These are phyloP conservation scores for Sindora glabra DNA, from an alignment of 306 rosid species.

Conservation along the genomic window DNA sequence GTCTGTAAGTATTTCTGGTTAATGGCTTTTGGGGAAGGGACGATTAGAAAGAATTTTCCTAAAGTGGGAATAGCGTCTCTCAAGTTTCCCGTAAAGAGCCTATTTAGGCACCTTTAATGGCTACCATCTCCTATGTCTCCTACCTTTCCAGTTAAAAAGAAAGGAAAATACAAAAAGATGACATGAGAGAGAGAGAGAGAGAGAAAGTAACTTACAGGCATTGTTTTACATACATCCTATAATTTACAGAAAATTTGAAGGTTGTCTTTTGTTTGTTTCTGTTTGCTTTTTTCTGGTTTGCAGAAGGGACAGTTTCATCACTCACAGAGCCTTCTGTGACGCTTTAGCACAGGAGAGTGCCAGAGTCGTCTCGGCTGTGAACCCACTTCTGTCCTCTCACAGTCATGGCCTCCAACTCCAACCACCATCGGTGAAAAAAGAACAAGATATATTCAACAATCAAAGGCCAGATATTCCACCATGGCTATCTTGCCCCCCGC, in stretches of 20 bases:
- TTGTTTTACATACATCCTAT: background rate
- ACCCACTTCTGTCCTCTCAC: too few relatives aligned
- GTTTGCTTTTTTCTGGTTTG: slow-evolving; percentile 8
- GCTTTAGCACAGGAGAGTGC: too few relatives aligned
- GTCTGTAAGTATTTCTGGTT: too few relatives aligned
- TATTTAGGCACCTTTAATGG: background rate
- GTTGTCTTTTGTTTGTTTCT: slow-evolving; percentile 17
- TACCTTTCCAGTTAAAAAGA: slow-evolving; percentile 2
- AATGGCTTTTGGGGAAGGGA: background rate
- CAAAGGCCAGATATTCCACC: too few relatives aligned
- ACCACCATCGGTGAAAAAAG: too few relatives aligned
- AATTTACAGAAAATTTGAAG: background rate
- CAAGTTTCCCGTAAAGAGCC: slow-evolving; percentile 5
- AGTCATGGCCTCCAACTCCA: too few relatives aligned
- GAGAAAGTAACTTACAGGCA: background rate
- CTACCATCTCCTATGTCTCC: background rate
- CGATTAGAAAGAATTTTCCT: background rate
- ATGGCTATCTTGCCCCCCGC: slow-evolving; percentile 20
- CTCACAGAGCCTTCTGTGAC: too few relatives aligned
- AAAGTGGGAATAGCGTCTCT: background rate
- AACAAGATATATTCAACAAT: too few relatives aligned
- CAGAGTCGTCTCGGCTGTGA: too few relatives aligned
- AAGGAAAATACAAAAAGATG: slow-evolving; percentile 14
- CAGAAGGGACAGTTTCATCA: too few relatives aligned
- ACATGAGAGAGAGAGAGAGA: background rate